phyloP scores from a whole-genome alignment of 352 stramenopile species.

The Phytophthora sojae region DNA sequence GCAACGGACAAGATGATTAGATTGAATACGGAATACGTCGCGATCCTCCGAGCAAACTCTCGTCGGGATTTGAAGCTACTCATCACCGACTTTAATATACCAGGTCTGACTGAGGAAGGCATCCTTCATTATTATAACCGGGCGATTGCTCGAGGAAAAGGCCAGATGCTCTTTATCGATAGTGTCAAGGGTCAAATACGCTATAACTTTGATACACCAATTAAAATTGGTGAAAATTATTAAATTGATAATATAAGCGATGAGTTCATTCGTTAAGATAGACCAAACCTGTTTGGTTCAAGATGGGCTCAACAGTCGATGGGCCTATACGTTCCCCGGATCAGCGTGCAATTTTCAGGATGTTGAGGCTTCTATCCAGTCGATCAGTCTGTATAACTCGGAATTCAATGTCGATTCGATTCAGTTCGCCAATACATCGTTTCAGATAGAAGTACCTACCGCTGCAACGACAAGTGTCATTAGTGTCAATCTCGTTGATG shows the following conservation, averaged over 20 bases:
- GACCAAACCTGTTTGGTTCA: conserved; percentile 16
- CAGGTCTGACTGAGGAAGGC: not conserved
- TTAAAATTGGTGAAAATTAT: not conserved
- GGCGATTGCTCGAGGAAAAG: not conserved
- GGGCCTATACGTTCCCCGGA: conserved; percentile 1
- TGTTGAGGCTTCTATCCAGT: not conserved
- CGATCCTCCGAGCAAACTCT: not conserved
- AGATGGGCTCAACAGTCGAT: conserved; percentile 11
- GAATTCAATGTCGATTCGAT: conserved; percentile 18
- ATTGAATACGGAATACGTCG: conserved; percentile 6
- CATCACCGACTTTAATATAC: not conserved
- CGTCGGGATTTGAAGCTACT: not conserved
- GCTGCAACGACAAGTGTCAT: conserved; percentile 8
- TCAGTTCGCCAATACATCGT: conserved; percentile 4
- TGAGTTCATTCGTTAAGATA: conserved; percentile 12
- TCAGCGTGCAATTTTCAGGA: not conserved
- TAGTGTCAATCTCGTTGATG: conserved; percentile 3
- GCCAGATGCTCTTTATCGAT: conserved; percentile 5
- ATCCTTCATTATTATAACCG: not conserved
- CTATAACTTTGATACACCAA: conserved; percentile 12
- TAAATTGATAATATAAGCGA: conserved; percentile 3
- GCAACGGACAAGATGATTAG: conserved; percentile 6
- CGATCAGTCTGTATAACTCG: not conserved
- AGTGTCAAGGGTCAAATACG: conserved; percentile 14
- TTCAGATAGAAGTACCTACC: conserved; percentile 20